Evolutionary conservation across 352 stramenopile genomes (phyloP).

Genomic region (Phytophthora multivora): DNA sequence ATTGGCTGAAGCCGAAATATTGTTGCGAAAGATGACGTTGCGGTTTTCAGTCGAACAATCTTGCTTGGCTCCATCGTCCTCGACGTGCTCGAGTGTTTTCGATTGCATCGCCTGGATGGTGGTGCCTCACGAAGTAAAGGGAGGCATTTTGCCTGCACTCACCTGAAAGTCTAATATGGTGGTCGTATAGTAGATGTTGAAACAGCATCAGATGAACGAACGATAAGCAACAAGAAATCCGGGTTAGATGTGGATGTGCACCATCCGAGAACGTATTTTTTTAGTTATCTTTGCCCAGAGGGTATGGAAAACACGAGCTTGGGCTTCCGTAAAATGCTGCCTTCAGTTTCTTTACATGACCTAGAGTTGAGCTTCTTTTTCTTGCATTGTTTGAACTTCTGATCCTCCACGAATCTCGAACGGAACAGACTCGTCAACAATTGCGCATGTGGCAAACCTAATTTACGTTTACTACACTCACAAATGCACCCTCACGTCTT

Average conservation of each 20-base stretch:
- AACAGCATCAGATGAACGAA: no score
- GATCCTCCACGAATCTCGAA: background rate
- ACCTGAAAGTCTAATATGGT: no score
- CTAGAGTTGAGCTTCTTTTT: background rate
- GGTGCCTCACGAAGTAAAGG: no score
- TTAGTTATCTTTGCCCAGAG: background rate
- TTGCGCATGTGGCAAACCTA: background rate
- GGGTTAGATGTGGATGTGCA: no score
- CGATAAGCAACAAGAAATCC: no score
- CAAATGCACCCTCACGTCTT: conserved; percentile 2
- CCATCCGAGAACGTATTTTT: no score
- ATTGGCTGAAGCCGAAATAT: conserved; percentile 5
- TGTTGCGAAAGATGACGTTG: conserved; percentile 10
- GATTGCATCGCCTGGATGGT: no score
- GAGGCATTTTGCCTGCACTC: no score
- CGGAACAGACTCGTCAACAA: conserved; percentile 1
- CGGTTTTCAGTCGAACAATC: conserved; percentile 11
- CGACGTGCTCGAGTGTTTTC: no score
- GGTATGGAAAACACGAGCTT: background rate
- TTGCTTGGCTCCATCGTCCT: no score
- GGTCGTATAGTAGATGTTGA: no score
- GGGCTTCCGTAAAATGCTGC: no score
- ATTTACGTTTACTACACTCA: background rate
- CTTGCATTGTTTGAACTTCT: background rate
- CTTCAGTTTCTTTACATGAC: background rate